phyloP scores from a whole-genome alignment of 225 moss, liverwort and hornwort genomes.

The Sphagnum contortum region DNA sequence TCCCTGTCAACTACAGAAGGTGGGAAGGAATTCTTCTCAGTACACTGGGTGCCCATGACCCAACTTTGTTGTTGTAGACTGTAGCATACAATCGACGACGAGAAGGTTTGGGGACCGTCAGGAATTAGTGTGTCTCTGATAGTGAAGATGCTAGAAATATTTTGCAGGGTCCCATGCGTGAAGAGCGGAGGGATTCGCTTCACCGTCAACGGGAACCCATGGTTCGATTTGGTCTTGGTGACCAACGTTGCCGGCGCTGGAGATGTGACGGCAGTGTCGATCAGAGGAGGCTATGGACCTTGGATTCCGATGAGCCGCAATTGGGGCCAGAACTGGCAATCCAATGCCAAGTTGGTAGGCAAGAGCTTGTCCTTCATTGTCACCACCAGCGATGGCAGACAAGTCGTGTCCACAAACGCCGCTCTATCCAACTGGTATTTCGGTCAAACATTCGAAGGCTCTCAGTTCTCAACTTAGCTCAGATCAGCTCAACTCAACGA shows the following conservation, averaged over 20 bases:
- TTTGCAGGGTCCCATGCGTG: constrained; percentile 26
- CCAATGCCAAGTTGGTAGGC: constrained; percentile 23
- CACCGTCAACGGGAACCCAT: constrained; percentile 35
- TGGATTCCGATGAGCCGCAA: constrained; percentile 26
- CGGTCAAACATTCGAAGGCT: constrained; percentile 33
- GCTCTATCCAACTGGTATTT: constrained; percentile 22
- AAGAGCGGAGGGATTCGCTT: constrained; percentile 37
- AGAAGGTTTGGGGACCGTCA: no score
- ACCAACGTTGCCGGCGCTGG: constrained; percentile 47
- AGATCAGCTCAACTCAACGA: no score
- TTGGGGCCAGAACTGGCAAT: constrained; percentile 55
- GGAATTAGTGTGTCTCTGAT: no score
- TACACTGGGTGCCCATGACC: no score
- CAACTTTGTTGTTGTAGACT: no score
- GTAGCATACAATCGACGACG: no score
- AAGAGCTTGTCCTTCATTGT: constrained; percentile 30
- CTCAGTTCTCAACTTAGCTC: constrained; percentile 5
- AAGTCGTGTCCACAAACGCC: constrained; percentile 12
- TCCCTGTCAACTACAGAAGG: constrained; percentile 42
- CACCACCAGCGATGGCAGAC: constrained; percentile 34
- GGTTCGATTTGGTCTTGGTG: constrained; percentile 36
- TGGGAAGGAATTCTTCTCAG: not conserved
- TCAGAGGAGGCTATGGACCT: constrained; percentile 20
- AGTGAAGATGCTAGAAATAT: no score
- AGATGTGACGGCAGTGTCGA: constrained; percentile 23